These are phyloP conservation scores for Bassia scoparia DNA, from an alignment of 148 eudicot species.

Conservation along the genomic window DNA sequence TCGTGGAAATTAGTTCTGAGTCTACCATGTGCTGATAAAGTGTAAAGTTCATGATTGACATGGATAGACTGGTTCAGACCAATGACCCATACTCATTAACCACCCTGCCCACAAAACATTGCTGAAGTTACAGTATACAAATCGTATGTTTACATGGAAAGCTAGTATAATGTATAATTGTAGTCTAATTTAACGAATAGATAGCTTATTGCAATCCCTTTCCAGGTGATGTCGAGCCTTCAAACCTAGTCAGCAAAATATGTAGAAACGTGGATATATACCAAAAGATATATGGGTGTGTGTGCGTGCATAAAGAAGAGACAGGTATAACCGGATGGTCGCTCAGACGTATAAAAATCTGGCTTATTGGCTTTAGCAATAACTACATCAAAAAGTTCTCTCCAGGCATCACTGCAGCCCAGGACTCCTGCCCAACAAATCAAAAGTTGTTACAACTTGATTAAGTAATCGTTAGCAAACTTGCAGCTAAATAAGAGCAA, in stretches of 20 bases:
- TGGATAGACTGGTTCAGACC: not conserved
- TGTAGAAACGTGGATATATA: not conserved
- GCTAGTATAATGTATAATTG: not conserved
- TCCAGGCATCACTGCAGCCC: conserved; percentile 78
- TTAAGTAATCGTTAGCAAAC: not conserved
- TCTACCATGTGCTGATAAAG: not conserved
- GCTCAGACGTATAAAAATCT: conserved; percentile 92
- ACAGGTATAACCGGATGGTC: conserved; percentile 68
- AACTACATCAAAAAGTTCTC: conserved; percentile 97
- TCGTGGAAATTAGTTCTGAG: too few species aligned
- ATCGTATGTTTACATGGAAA: not conserved
- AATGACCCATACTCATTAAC: not conserved
- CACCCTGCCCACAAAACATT: not conserved
- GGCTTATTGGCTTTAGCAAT: conserved; percentile 99
- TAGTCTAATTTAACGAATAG: not conserved
- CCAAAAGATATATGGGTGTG: not conserved
- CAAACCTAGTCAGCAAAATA: conserved; percentile 3
- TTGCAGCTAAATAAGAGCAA: not conserved
- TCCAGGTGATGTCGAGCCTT: not conserved
- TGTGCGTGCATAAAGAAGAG: conserved; percentile 2
- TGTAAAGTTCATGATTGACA: not conserved
- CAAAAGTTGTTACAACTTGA: conserved; percentile 21
- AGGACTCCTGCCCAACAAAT: conserved; percentile 57
- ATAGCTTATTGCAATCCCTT: not conserved
- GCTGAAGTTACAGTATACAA: not conserved